These are phyloP conservation scores for Xanthoconium stramineum DNA, from an alignment of 768 basidiomycete genomes.

Conservation along the genomic window DNA sequence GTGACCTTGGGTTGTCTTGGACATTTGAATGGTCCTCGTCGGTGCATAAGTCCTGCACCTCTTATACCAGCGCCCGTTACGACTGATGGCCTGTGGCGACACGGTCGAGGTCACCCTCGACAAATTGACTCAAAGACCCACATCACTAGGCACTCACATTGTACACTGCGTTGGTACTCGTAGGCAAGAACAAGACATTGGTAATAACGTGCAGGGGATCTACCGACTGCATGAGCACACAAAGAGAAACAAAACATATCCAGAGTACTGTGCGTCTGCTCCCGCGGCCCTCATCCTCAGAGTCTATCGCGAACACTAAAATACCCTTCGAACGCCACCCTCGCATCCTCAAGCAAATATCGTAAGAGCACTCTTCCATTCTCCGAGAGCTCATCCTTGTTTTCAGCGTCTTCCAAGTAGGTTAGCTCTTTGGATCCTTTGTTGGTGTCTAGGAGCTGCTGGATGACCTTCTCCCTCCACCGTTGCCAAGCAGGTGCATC, in stretches of 20 bases:
- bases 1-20: too few relatives aligned
- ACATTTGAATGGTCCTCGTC: too few relatives aligned
- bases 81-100: too few relatives aligned
- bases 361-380: constrained; percentile 2
- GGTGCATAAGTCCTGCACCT: too few relatives aligned
- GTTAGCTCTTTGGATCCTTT: not conserved
- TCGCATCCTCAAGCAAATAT: not conserved
- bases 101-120: too few relatives aligned
- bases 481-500: constrained; percentile 19
- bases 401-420: not conserved
- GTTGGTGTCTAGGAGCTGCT: constrained; percentile 10
- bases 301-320: not conserved
- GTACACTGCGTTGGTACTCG: constrained; percentile 23
- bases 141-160: constrained; percentile 22
- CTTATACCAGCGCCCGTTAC: too few relatives aligned
- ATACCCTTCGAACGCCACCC: not conserved
- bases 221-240: constrained; percentile 2
- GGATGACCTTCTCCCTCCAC: constrained; percentile 21
- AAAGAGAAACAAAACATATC: not conserved
- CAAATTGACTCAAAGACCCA: not conserved
- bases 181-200: constrained; percentile 2
- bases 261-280: constrained; percentile 11
- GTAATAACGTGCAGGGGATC: not conserved
- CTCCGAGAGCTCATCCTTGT: not conserved
- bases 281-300: constrained; percentile 12